These are phyloP conservation scores for Solanum chiquidenum DNA, from an alignment of 257 asterid genomes.

Conservation along the genomic window DNA sequence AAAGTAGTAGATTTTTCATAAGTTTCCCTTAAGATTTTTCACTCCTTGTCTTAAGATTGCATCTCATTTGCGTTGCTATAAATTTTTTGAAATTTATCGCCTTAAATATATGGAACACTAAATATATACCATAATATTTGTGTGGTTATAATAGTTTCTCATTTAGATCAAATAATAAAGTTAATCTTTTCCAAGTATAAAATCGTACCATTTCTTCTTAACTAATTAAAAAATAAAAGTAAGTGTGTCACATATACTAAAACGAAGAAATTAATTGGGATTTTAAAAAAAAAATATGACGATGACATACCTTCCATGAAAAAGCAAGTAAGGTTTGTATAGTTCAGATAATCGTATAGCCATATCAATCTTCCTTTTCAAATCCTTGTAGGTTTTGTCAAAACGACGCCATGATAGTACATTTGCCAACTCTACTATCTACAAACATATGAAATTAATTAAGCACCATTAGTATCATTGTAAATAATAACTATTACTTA, in stretches of 20 bases:
- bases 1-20: too few relatives aligned
- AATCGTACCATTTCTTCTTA: not conserved
- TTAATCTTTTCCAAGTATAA: too few relatives aligned
- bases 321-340: constrained; percentile 43
- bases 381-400: constrained; percentile 6
- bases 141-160: not conserved
- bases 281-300: too few relatives aligned
- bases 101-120: too few relatives aligned
- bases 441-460: not conserved
- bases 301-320: constrained; percentile 49
- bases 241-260: not conserved
- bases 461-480: not conserved
- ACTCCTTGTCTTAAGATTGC: not conserved
- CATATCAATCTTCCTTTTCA: constrained; percentile 19
- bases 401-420: constrained; percentile 22
- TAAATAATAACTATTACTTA: not conserved
- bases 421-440: constrained; percentile 32
- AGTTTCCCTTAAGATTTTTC: too few relatives aligned
- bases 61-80: not conserved
- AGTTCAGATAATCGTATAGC: constrained; percentile 28
- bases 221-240: not conserved
- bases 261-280: too few relatives aligned
- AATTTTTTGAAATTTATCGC: not conserved
- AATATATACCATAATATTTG: not conserved
- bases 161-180: too few relatives aligned